Evolutionary conservation across 352 stramenopile genomes (phyloP).

Genomic region (Aphanomyces invadans): DNA sequence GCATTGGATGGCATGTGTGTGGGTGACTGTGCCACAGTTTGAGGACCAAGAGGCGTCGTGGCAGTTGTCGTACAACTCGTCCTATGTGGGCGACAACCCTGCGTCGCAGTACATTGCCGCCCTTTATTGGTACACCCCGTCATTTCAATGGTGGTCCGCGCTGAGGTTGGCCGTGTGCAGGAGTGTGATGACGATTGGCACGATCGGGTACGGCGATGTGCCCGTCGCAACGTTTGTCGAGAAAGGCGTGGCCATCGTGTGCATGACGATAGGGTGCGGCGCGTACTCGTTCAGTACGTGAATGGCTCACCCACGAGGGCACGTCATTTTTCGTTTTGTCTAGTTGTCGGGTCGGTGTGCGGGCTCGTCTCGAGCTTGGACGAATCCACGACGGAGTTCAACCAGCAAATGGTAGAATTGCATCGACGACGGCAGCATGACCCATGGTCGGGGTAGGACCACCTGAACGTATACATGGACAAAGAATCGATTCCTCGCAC

Average conservation of each 20-base stretch:
- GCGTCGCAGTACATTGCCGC: conserved; percentile 8
- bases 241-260: conserved; percentile 3
- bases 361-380: conserved; percentile 17
- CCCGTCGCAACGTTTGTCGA: not conserved
- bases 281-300: conserved; percentile 15
- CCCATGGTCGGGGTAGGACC: too few relatives aligned
- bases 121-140: conserved; percentile 6
- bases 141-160: not conserved
- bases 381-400: conserved; percentile 18
- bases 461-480: conserved; percentile 15
- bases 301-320: not conserved
- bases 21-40: conserved; percentile 10
- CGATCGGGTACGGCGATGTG: conserved; percentile 12
- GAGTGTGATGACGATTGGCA: conserved; percentile 13
- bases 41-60: not conserved
- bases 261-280: conserved; percentile 10
- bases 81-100: not conserved
- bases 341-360: conserved; percentile 16
- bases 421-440: too few relatives aligned
- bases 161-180: not conserved
- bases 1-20: conserved; percentile 20
- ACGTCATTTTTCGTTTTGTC: too few relatives aligned
- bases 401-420: conserved; percentile 24
- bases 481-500: conserved; percentile 1
- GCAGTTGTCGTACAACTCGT: not conserved